These are phyloP conservation scores for Scleroderma citrinum DNA, from an alignment of 768 basidiomycete genomes.

Conservation along the genomic window DNA sequence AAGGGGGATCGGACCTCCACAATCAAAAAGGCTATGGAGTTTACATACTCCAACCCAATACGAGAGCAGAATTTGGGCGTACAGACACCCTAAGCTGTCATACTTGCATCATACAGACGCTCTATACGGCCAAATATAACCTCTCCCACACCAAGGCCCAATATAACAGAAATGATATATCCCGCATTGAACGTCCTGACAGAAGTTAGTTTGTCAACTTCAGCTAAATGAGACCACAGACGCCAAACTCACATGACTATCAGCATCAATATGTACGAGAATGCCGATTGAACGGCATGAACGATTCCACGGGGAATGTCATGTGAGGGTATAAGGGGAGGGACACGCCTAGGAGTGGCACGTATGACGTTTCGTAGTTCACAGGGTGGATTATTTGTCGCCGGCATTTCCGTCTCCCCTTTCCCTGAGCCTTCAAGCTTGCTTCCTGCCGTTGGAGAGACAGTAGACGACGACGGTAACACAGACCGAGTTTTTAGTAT, in stretches of 20 bases:
- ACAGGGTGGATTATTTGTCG: too few species aligned
- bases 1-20: too few species aligned
- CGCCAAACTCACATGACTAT: constrained; percentile 61
- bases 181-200: constrained; percentile 78
- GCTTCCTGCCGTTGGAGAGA: not conserved
- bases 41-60: too few species aligned
- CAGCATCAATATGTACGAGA: constrained; percentile 74
- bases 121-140: constrained; percentile 57
- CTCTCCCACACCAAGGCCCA: constrained; percentile 74
- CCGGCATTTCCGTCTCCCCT: constrained; percentile 1
- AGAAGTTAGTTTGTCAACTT: constrained; percentile 7
- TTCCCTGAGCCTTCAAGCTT: not conserved
- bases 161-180: constrained; percentile 66
- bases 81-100: not conserved
- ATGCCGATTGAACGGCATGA: constrained; percentile 53
- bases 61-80: not conserved
- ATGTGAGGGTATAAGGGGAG: constrained; percentile 61
- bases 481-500: constrained; percentile 2
- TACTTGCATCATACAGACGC: constrained; percentile 3
- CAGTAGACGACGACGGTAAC: not conserved
- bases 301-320: constrained; percentile 69
- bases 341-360: constrained; percentile 31
- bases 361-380: constrained; percentile 2
- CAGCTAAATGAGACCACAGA: not conserved
- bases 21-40: too few species aligned